These are phyloP conservation scores for Phaeosphaeria sp. DNA, from an alignment of 2,329 filamentous ascomycete genomes.

Conservation along the genomic window DNA sequence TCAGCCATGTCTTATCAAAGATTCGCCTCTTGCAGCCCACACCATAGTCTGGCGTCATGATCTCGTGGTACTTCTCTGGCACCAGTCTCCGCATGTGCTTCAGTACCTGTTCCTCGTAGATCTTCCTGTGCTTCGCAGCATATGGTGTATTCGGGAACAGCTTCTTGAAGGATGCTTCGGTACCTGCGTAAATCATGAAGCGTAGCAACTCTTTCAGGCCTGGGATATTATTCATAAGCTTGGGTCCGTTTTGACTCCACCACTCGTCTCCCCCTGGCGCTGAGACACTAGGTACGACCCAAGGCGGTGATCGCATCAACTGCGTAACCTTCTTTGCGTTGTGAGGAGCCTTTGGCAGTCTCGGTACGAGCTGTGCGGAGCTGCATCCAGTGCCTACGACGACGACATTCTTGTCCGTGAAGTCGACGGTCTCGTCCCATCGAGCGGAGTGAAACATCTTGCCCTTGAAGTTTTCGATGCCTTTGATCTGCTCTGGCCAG, in stretches of 20 bases:
- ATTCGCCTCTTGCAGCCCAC: conserved; percentile 71
- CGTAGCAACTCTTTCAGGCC: conserved; percentile 57
- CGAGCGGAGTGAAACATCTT: conserved; percentile 65
- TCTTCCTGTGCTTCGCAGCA: conserved; percentile 48
- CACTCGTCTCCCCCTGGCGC: conserved; percentile 49
- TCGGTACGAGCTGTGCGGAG: conserved; percentile 64
- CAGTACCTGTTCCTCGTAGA: conserved; percentile 54
- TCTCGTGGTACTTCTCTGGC: conserved; percentile 66
- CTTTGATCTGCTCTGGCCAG: conserved; percentile 59
- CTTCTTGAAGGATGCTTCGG: conserved; percentile 55
- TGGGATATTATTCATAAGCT: conserved; percentile 58
- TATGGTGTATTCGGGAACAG: conserved; percentile 53
- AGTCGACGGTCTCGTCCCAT: conserved; percentile 61
- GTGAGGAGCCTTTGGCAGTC: conserved; percentile 55
- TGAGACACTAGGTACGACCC: conserved; percentile 56
- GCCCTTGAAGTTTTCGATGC: conserved; percentile 62
- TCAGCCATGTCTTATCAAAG: conserved; percentile 64
- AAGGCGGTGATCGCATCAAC: conserved; percentile 65
- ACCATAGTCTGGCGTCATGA: conserved; percentile 68
- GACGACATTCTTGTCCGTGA: conserved; percentile 63
- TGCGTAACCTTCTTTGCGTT: conserved; percentile 65
- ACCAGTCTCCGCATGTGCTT: conserved; percentile 57
- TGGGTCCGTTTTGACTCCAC: conserved; percentile 58
- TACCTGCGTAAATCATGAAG: conserved; percentile 53
- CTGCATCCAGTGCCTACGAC: conserved; percentile 66